These are phyloP conservation scores for Anthoceros angustus DNA, from an alignment of 225 moss, liverwort and hornwort species.

Conservation along the genomic window DNA sequence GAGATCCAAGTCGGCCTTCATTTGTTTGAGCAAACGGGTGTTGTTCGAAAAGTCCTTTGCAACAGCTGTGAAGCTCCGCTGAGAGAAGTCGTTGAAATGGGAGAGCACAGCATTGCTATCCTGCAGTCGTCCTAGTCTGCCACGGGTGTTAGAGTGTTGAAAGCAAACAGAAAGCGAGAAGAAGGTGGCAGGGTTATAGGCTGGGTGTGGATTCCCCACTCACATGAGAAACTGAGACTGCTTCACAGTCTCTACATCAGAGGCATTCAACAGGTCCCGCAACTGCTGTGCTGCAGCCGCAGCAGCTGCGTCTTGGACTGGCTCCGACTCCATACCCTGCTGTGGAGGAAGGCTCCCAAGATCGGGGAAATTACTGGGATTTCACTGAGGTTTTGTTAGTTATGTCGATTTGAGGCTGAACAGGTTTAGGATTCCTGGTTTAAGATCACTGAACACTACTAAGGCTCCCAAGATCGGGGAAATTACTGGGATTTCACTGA, in stretches of 20 bases:
- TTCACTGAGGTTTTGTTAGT: too few species aligned
- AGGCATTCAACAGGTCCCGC: not conserved
- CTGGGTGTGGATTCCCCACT: not conserved
- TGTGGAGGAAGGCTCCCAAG: too few species aligned
- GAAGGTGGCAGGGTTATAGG: not conserved
- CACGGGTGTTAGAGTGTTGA: not conserved
- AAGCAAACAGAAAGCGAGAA: not conserved
- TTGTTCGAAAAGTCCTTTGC: slow-evolving; percentile 77
- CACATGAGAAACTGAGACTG: not conserved
- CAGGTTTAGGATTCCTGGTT: too few species aligned
- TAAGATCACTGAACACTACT: too few species aligned
- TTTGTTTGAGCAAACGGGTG: slow-evolving; percentile 59
- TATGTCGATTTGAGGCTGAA: too few species aligned
- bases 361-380: too few species aligned
- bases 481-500: too few species aligned
- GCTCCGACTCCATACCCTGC: not conserved
- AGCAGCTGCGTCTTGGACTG: not conserved
- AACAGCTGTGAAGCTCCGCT: slow-evolving; percentile 73
- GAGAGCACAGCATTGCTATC: slow-evolving; percentile 97
- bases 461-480: too few species aligned
- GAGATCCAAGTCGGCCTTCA: slow-evolving; percentile 70
- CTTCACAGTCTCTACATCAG: not conserved
- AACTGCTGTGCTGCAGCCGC: not conserved
- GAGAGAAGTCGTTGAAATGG: slow-evolving; percentile 93
- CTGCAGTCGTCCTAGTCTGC: slow-evolving; percentile 80